Percentiles rank a stretch among this genome's conserved stretches.
These are phyloP conservation scores for Cyberlindnera petersonii DNA, from an alignment of 805 yeast species.

Conservation along the genomic window DNA sequence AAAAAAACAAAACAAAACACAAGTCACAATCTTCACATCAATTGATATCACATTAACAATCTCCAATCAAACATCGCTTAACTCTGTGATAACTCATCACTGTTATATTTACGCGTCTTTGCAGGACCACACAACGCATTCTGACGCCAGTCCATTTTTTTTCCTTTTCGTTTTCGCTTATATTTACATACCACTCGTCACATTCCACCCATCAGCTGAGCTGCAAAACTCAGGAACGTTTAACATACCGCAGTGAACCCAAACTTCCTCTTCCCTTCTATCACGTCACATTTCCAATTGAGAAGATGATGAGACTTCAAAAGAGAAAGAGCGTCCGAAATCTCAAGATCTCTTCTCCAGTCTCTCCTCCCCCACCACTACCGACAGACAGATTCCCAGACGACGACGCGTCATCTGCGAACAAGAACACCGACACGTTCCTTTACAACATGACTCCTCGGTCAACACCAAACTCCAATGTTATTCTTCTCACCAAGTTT, in stretches of 20 bases:
- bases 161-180: no score
- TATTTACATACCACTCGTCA: no score
- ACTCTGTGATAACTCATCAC: no score
- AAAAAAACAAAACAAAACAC: no score
- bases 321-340: constrained; percentile 12
- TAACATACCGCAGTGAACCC: background rate
- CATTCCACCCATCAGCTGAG: no score
- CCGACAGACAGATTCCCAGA: constrained; percentile 6
- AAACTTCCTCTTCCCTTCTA: background rate
- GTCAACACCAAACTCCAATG: constrained; percentile 10
- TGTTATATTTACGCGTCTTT: no score
- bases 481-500: constrained; percentile 43
- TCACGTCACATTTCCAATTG: background rate
- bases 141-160: no score
- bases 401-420: constrained; percentile 1
- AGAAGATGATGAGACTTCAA: constrained; percentile 5
- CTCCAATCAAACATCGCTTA: no score
- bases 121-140: no score
- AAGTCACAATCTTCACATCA: no score
- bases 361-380: constrained; percentile 7
- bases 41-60: no score
- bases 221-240: no score
- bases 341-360: constrained; percentile 16
- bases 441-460: constrained; percentile 11
- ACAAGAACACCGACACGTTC: background rate